These are phyloP conservation scores for Escovopsis sp. DNA, from an alignment of 2,329 filamentous ascomycete species.

Conservation along the genomic window DNA sequence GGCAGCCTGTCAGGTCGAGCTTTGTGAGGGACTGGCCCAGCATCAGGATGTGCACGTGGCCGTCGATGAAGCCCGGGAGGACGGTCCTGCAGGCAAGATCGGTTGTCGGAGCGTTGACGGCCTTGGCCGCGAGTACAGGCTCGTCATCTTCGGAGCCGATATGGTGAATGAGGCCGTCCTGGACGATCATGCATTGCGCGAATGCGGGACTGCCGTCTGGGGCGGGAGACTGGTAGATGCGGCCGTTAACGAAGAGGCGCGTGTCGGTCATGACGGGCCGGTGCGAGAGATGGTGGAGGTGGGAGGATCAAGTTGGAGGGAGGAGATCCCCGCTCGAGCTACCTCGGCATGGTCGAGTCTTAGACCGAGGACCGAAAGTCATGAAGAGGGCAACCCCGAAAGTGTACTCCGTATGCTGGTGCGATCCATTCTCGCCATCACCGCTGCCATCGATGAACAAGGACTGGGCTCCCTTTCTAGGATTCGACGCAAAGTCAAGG, in stretches of 20 bases:
- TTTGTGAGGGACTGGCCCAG: conserved; percentile 39
- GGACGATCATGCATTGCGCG: conserved; percentile 17
- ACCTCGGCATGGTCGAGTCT: no score
- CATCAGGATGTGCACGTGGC: conserved; percentile 40
- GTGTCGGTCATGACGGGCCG: conserved; percentile 5
- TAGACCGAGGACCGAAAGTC: no score
- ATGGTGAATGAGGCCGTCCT: conserved; percentile 19
- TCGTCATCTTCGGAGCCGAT: conserved; percentile 17
- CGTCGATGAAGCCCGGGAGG: conserved; percentile 42
- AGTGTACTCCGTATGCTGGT: no score
- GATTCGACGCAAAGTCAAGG: no score
- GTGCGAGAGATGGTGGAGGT: not conserved
- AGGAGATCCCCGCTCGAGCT: no score
- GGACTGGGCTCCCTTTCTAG: no score
- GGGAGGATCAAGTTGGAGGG: no score
- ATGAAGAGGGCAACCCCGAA: no score
- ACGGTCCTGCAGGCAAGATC: conserved; percentile 23
- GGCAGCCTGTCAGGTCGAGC: conserved; percentile 32
- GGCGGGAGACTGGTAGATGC: conserved; percentile 8
- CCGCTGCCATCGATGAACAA: no score
- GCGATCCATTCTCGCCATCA: no score
- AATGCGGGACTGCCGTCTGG: conserved; percentile 3
- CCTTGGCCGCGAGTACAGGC: conserved; percentile 11
- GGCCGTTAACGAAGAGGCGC: conserved; percentile 7
- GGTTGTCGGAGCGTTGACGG: conserved; percentile 10